Conservation (phyloP, 1,284 basidiomycete species). For the Trametes polyzona region DNA sequence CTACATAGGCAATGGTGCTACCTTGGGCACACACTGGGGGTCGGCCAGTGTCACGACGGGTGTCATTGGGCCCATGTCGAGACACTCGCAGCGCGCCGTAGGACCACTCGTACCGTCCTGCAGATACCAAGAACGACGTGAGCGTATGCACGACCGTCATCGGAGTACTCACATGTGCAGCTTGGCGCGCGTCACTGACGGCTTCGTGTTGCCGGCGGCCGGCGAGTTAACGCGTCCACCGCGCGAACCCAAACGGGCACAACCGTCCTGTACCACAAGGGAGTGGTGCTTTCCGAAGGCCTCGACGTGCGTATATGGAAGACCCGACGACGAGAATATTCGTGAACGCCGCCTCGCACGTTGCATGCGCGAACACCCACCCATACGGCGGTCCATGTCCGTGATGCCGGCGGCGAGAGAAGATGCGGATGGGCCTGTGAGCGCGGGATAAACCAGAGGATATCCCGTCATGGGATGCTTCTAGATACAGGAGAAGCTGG, state of each 20-base stretch:
- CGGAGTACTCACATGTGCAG: neutral
- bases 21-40: too few species aligned
- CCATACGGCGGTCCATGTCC: neutral
- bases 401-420: constrained; percentile 2
- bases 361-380: neutral
- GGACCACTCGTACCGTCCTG: too few species aligned
- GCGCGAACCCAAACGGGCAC: neutral
- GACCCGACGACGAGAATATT: neutral
- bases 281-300: neutral
- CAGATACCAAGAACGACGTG: too few species aligned
- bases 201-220: neutral
- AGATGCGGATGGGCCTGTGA: neutral
- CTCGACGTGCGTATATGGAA: neutral
- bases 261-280: neutral
- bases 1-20: too few species aligned
- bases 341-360: neutral
- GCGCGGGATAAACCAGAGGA: neutral
- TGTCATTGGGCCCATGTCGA: too few species aligned
- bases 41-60: too few species aligned
- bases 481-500: neutral
- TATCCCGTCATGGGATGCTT: constrained; percentile 9
- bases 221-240: neutral
- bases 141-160: too few species aligned
- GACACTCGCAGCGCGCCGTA: too few species aligned
- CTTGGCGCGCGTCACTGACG: neutral